A percentile compares a stretch with the other conserved stretches of the same genome.
These are phyloP conservation scores for Claviceps digitariae DNA, from an alignment of 2,329 filamentous ascomycete genomes.

Conservation along the genomic window DNA sequence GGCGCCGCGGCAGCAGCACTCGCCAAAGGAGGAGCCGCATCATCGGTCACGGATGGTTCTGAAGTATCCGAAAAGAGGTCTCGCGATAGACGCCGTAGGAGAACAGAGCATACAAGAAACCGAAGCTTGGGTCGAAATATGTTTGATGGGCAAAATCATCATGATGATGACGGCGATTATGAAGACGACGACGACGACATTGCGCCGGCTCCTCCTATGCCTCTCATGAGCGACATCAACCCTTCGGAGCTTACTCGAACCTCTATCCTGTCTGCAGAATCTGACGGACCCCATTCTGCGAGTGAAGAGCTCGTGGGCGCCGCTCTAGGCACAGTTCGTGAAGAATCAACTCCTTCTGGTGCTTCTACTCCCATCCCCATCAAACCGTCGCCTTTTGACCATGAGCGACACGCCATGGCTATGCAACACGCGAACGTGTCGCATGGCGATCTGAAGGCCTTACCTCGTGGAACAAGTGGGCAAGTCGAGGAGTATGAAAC, in stretches of 20 bases:
- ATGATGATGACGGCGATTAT: slow-evolving; percentile 21
- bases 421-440: slow-evolving; percentile 54
- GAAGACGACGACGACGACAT: slow-evolving; percentile 2
- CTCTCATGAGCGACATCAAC: slow-evolving; percentile 73
- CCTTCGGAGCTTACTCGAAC: slow-evolving; percentile 78
- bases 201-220: slow-evolving; percentile 61
- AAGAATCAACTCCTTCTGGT: slow-evolving; percentile 44
- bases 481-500: slow-evolving; percentile 35
- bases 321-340: slow-evolving; percentile 45
- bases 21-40: slow-evolving; percentile 17
- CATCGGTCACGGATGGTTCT: slow-evolving; percentile 25
- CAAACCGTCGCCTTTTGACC: slow-evolving; percentile 33
- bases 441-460: slow-evolving; percentile 41
- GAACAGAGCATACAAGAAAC: slow-evolving; percentile 34
- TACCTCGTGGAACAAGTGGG: slow-evolving; percentile 34
- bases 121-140: slow-evolving; percentile 30
- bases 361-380: slow-evolving; percentile 51
- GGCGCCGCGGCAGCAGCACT: slow-evolving; percentile 28
- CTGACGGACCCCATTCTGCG: slow-evolving; percentile 57
- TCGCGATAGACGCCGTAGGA: slow-evolving; percentile 35
- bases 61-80: slow-evolving; percentile 37
- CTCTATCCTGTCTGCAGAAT: slow-evolving; percentile 73
- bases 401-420: slow-evolving; percentile 46
- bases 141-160: slow-evolving; percentile 36
- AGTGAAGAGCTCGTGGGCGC: slow-evolving; percentile 40